Percentiles rank a stretch among this genome's conserved stretches.
These are phyloP conservation scores for Rhodotorula sphaerocarpa DNA, from an alignment of 768 basidiomycete species.

Conservation along the genomic window DNA sequence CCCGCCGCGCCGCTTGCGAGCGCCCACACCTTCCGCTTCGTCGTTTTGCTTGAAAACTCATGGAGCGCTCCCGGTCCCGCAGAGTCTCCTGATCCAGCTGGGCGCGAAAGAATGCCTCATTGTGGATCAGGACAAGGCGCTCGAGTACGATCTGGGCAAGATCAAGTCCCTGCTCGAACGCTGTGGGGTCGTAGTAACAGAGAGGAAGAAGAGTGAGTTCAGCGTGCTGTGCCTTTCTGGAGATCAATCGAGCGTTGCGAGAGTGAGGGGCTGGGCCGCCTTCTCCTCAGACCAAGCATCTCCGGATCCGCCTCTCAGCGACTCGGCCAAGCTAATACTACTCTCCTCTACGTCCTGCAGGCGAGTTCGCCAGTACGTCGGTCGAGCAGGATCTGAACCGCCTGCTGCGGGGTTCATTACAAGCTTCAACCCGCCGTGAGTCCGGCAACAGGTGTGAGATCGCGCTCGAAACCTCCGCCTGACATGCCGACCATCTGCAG, in stretches of 20 bases:
- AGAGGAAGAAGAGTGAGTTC: constrained; percentile 72
- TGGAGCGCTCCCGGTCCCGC: too few relatives aligned
- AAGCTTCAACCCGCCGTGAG: constrained; percentile 46
- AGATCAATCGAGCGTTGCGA: too few relatives aligned
- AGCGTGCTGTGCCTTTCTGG: too few relatives aligned
- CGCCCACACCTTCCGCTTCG: too few relatives aligned
- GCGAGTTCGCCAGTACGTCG: constrained; percentile 72
- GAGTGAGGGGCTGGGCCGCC: too few relatives aligned
- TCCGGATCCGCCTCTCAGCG: neutral
- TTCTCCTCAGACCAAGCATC: neutral
- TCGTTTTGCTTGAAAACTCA: too few relatives aligned
- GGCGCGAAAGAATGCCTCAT: constrained; percentile 94
- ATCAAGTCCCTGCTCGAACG: constrained; percentile 79
- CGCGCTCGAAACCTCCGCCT: too few relatives aligned
- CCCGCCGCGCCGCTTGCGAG: too few relatives aligned
- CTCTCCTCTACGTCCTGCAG: too few relatives aligned
- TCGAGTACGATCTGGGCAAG: constrained; percentile 64
- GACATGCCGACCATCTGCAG: constrained; percentile 45
- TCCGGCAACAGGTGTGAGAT: neutral
- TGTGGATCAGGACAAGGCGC: constrained; percentile 45
- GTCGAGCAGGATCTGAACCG: constrained; percentile 71
- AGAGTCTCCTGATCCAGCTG: constrained; percentile 92
- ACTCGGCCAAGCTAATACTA: too few relatives aligned
- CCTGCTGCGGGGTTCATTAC: constrained; percentile 52
- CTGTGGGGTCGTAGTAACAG: constrained; percentile 81